Percentiles rank a stretch among this genome's conserved stretches.
phyloP scores from a whole-genome alignment of 2,329 filamentous ascomycete genomes.

The Orbilia ellipsospora region DNA sequence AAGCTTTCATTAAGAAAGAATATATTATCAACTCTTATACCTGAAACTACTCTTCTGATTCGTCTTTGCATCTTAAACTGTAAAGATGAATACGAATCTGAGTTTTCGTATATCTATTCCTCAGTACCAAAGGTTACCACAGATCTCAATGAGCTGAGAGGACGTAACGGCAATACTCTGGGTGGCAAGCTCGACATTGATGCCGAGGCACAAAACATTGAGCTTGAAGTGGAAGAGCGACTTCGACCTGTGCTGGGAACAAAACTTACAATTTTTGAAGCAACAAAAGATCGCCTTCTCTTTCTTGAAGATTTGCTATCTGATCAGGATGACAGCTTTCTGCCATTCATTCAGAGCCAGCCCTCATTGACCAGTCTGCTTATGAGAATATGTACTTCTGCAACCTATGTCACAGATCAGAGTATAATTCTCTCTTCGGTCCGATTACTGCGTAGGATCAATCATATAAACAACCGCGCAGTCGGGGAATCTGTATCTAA shows the following conservation, averaged over 20 bases:
- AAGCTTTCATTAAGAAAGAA: conserved; percentile 31
- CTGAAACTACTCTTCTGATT: conserved; percentile 33
- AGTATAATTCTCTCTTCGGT: conserved; percentile 43
- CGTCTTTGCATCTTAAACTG: conserved; percentile 43
- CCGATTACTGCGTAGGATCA: conserved; percentile 33
- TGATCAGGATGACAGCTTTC: conserved; percentile 23
- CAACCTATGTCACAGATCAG: conserved; percentile 39
- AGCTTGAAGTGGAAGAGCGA: conserved; percentile 16
- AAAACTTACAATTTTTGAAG: conserved; percentile 30
- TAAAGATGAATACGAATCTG: conserved; percentile 40
- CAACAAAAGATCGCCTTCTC: conserved; percentile 33
- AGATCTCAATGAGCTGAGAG: not conserved
- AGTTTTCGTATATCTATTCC: conserved; percentile 27
- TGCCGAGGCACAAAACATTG: conserved; percentile 21
- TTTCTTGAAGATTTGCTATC: conserved; percentile 47
- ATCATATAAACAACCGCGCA: conserved; percentile 29
- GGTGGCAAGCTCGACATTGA: conserved; percentile 30
- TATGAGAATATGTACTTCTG: conserved; percentile 31
- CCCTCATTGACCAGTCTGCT: conserved; percentile 15
- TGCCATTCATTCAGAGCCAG: conserved; percentile 1
- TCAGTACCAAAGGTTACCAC: conserved; percentile 24
- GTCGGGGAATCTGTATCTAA: not conserved
- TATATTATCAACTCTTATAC: conserved; percentile 28
- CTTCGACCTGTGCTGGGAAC: conserved; percentile 26
- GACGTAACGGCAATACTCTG: not conserved